phyloP scores from a whole-genome alignment of 345 rosid genomes.

The Microcos paniculata region DNA sequence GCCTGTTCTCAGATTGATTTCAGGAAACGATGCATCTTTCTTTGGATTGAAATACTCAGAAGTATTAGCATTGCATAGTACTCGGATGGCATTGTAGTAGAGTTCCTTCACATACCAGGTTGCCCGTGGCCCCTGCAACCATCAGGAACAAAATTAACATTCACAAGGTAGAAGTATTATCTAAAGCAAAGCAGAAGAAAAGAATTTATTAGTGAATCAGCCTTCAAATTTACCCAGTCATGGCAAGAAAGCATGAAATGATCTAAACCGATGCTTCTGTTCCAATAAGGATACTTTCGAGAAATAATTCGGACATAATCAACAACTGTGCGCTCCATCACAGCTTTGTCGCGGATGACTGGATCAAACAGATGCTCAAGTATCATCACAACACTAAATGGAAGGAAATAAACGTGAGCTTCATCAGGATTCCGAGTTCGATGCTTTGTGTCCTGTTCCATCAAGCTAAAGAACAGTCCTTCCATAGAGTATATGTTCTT shows the following conservation, averaged over 20 bases:
- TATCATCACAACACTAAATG: slow-evolving; percentile 69
- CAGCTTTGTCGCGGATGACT: slow-evolving; percentile 30
- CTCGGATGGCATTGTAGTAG: slow-evolving; percentile 63
- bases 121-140: slow-evolving; percentile 57
- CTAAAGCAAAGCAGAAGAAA: background rate
- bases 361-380: slow-evolving; percentile 54
- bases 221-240: slow-evolving; percentile 54
- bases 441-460: slow-evolving; percentile 44
- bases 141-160: background rate
- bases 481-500: slow-evolving; percentile 64
- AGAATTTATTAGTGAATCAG: background rate
- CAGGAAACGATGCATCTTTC: slow-evolving; percentile 74
- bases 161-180: background rate
- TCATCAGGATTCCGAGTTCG: slow-evolving; percentile 46
- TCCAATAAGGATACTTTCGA: slow-evolving; percentile 63
- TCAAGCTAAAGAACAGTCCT: slow-evolving; percentile 53
- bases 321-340: slow-evolving; percentile 42
- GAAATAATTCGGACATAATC: slow-evolving; percentile 52
- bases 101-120: slow-evolving; percentile 63
- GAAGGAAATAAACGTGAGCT: slow-evolving; percentile 69
- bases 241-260: slow-evolving; percentile 85
- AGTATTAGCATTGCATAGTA: slow-evolving; percentile 74
- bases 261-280: slow-evolving; percentile 74
- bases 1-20: slow-evolving; percentile 61
- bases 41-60: slow-evolving; percentile 74